Base-by-base conservation (phyloP, 148 eudicot genomes). In the Pouteria glomerata region DNA sequence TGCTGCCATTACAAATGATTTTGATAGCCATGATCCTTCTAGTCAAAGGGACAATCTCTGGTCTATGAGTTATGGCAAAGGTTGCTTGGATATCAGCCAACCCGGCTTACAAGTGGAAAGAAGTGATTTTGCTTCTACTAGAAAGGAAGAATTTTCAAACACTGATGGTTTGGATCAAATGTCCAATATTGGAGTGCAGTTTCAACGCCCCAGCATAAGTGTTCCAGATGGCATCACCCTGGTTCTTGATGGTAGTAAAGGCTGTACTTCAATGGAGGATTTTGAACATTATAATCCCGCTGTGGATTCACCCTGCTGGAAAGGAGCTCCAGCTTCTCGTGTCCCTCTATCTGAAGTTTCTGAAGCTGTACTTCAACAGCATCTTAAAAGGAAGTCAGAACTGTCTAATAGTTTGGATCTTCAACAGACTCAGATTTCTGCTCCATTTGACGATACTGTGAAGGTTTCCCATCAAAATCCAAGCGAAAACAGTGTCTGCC, bases 281-380 rank as follows among this genome's bases (percentile, higher is more conserved):
- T 61, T 73, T 74, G 98, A 93, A 60, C 71, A 58, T 67, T 74
- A 82, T 68, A 83, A 79, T 57, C 74, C 84, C 57, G 87, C 85
- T 55, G 96, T 82, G 73, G 99, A 95, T 85, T 95, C 99, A 48
- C 99, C 99, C 5, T 95, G 99, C 80, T 95, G 99, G 99, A 89
- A 82, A 89, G 97, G 99, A 67, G 85, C 91, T n/a, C 83, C 91
- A 23, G 65, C 85, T 63, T 75, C 79, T 71, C 78, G 31, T n/a
- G 81, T 79, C 66, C 84, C 96, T 35, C 79, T 84, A 26, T 72
- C 76, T 51, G 83, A 73, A 26, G 60, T 66, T 63, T 57, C 83
- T 37, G 80, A 79, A 75, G 74, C 71, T 58, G 76, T 63, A 33
- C 71, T 33, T 45, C 58, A 82, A 7, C 76, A 79, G 66, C 70